These are phyloP conservation scores for Zymoseptoria tritici DNA, from an alignment of 2,329 filamentous ascomycete species.

Conservation along the genomic window DNA sequence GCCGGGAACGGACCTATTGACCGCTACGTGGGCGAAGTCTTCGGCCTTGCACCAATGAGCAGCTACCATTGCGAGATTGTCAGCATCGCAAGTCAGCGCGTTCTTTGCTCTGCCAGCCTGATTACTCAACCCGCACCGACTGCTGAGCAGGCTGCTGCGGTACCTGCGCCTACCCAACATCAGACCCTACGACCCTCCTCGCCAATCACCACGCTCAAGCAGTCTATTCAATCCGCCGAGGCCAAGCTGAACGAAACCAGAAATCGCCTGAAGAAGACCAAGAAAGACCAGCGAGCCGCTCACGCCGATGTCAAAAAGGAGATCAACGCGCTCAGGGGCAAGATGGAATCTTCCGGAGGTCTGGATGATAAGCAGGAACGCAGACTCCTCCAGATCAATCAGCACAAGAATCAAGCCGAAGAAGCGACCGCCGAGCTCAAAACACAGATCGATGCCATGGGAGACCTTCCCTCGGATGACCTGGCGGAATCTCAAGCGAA, in stretches of 20 bases:
- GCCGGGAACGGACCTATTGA: constrained; percentile 31
- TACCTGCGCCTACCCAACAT: constrained; percentile 50
- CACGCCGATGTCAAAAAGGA: constrained; percentile 63
- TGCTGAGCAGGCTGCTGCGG: constrained; percentile 47
- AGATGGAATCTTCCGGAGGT: constrained; percentile 59
- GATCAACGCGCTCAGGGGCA: constrained; percentile 60
- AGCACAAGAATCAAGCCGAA: constrained; percentile 63
- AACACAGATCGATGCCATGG: constrained; percentile 56
- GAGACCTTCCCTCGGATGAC: constrained; percentile 57
- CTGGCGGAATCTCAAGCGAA: constrained; percentile 49
- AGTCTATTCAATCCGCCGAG: constrained; percentile 66
- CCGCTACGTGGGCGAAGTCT: constrained; percentile 64
- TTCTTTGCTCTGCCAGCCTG: constrained; percentile 66
- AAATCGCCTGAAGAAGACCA: constrained; percentile 59
- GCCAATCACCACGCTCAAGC: constrained; percentile 67
- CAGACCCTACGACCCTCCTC: constrained; percentile 65
- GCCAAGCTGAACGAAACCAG: constrained; percentile 63
- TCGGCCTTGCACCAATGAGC: constrained; percentile 60
- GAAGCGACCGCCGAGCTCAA: constrained; percentile 53
- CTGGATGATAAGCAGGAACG: constrained; percentile 70
- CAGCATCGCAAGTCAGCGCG: constrained; percentile 55
- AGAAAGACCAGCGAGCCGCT: constrained; percentile 67
- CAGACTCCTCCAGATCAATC: constrained; percentile 67
- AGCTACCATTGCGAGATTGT: constrained; percentile 76
- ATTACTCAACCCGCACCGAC: constrained; percentile 56